Percentiles rank a stretch among this genome's conserved stretches.
Evolutionary conservation across 2,329 filamentous ascomycete genomes (phyloP).

Genomic region (Xylaria sp.): DNA sequence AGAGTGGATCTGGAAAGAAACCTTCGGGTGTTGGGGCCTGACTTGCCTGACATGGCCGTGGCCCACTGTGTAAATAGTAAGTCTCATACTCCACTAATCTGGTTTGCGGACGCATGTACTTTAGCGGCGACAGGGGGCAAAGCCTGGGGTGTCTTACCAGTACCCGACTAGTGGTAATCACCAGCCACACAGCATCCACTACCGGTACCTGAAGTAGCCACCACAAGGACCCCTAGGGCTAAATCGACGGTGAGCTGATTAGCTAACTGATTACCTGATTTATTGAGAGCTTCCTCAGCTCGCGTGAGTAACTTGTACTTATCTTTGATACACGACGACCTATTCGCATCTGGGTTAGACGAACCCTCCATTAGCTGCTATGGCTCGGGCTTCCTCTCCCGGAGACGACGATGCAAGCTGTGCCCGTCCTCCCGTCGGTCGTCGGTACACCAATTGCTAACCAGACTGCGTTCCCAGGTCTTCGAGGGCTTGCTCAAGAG

Average conservation of each 20-base stretch:
- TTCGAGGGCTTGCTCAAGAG: conserved; percentile 48
- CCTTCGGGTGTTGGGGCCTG: conserved; percentile 10
- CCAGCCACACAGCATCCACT: conserved; percentile 25
- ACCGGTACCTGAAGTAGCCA: not conserved
- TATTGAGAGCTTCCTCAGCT: not conserved
- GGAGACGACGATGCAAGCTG: conserved; percentile 45
- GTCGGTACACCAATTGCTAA: conserved; percentile 3
- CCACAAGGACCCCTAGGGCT: conserved; percentile 8
- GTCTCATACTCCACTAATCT: not conserved
- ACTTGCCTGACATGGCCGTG: conserved; percentile 5
- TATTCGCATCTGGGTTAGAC: conserved; percentile 6
- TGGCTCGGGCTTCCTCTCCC: conserved; percentile 40
- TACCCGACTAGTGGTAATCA: not conserved
- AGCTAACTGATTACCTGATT: not conserved
- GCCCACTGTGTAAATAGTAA: not conserved
- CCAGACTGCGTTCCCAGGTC: conserved; percentile 38
- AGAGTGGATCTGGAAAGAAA: conserved; percentile 16
- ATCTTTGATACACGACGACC: not conserved
- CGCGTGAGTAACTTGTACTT: not conserved
- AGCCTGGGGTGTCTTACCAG: conserved; percentile 7
- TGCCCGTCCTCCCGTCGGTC: not conserved
- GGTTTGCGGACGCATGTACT: conserved; percentile 1
- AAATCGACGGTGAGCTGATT: not conserved
- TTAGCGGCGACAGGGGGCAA: conserved; percentile 1
- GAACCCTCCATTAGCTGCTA: conserved; percentile 31